A percentile compares a stretch with the other conserved stretches of the same genome.
phyloP scores from a whole-genome alignment of 176 grass and related monocot species.

The Stipa capillata region DNA sequence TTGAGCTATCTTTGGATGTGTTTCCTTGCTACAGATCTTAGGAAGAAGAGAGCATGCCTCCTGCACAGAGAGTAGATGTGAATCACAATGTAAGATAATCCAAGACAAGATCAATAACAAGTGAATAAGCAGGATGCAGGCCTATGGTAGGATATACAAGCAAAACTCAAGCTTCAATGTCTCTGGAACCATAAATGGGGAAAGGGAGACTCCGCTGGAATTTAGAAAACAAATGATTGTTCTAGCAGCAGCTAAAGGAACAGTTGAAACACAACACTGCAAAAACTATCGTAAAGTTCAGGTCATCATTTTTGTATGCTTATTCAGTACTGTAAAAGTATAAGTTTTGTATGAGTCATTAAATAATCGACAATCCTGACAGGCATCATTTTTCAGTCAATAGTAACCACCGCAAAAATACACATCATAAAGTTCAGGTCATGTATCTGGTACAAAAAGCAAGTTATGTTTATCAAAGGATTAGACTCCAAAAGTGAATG shows the following conservation, averaged over 20 bases:
- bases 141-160: not conserved
- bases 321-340: not conserved
- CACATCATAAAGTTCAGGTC: not conserved
- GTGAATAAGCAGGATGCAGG: not conserved
- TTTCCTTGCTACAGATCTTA: constrained; percentile 65
- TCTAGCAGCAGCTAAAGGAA: not conserved
- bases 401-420: not conserved
- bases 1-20: constrained; percentile 86
- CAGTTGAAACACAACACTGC: not conserved
- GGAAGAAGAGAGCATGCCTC: constrained; percentile 77
- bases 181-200: not conserved
- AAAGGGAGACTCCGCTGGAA: not conserved
- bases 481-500: not conserved
- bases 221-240: constrained; percentile 4
- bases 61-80: constrained; percentile 27
- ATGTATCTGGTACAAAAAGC: not conserved
- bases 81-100: constrained; percentile 5
- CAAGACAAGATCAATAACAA: not conserved
- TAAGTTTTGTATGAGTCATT: not conserved
- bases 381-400: not conserved
- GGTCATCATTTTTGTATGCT: too few relatives aligned
- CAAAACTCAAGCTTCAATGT: not conserved
- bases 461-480: not conserved
- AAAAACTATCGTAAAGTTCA: too few relatives aligned
- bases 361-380: not conserved